Conservation (phyloP, 371 early-diverging fungal genomes). For the Mortierella sp. region DNA sequence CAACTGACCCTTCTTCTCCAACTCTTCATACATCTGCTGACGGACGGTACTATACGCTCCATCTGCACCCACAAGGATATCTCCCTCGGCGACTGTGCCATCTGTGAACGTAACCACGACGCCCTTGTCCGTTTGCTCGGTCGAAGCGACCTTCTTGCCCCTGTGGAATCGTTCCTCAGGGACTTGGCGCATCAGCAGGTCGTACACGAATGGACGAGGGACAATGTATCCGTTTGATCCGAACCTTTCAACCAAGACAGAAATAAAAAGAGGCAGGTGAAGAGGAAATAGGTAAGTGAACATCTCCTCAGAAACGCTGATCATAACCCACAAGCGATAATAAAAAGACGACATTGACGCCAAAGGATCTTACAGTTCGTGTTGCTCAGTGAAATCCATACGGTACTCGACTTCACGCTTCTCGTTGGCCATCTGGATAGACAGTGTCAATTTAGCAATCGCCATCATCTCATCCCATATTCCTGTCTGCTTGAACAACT, state of each 20-base stretch:
- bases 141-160: conserved; percentile 12
- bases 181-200: conserved; percentile 7
- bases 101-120: conserved; percentile 19
- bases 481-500: conserved; percentile 16
- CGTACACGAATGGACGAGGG: conserved; percentile 20
- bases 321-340: too few relatives aligned
- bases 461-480: conserved; percentile 11
- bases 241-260: not conserved
- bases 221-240: conserved; percentile 24
- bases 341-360: not conserved
- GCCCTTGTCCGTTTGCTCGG: conserved; percentile 2
- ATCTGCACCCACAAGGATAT: conserved; percentile 36
- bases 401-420: conserved; percentile 4
- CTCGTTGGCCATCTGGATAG: conserved; percentile 12
- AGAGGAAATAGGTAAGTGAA: not conserved
- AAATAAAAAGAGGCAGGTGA: not conserved
- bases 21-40: conserved; percentile 16
- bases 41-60: conserved; percentile 32
- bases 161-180: conserved; percentile 5
- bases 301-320: not conserved
- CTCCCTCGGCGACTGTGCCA: conserved; percentile 6
- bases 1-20: not conserved
- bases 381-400: conserved; percentile 14
- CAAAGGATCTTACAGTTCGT: conserved; percentile 4
- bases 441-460: not conserved